Evolutionary conservation across 179 eudicot genomes (phyloP), one percentile per base, ranked within the genome.

Genomic region (Beta corolliflora): DNA sequence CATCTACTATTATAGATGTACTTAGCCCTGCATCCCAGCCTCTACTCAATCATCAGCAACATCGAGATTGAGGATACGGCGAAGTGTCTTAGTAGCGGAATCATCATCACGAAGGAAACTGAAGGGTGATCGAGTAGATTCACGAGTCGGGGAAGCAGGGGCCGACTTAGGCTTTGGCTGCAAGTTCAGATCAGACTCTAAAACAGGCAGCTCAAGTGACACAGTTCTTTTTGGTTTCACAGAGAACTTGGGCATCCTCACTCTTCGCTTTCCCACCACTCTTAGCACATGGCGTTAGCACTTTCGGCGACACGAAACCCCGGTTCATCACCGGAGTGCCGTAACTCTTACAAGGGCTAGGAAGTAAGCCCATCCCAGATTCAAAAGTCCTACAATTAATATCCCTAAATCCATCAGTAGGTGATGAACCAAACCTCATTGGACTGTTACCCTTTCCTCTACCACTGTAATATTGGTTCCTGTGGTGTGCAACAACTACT

Each of bases 11-110:
- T 75, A 78, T 69, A 83, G 73, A 46, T 63, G 80, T 64, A 83
- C 81, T 53, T 77, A 44, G 50, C 67, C 80, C 76, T 48, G 56
- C 81, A 80, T 67, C 19, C 80, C 76, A 75, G 16, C 88, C 89
- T 74, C 71, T 54, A 76, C 82, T 94, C 92, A 95, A 75, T 88
- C 92, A 85, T 93, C 94, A 60, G 87, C 73, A 69, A 85, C 80
- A 85, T 95, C 95, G 46, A 95, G 98, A 80, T 95, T 89, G 85
- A 95, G 99, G 74, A 95, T 94, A 82, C 99, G 94, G 65, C 98
- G 92, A 58, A 95, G 94, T n/a, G 89, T 89, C 91, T 83, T 84
- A 0, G 99, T 95, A 71, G 97, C 99, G 21, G 87, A 89, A 77
- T 91, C 94, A 79, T 86, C 89, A 80, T 81, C 82, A 75, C 77